A percentile compares a stretch with the other conserved stretches of the same genome.
Evolutionary conservation across 768 basidiomycete species (phyloP).

Genomic region (Lepiota brunneoincarnata): DNA sequence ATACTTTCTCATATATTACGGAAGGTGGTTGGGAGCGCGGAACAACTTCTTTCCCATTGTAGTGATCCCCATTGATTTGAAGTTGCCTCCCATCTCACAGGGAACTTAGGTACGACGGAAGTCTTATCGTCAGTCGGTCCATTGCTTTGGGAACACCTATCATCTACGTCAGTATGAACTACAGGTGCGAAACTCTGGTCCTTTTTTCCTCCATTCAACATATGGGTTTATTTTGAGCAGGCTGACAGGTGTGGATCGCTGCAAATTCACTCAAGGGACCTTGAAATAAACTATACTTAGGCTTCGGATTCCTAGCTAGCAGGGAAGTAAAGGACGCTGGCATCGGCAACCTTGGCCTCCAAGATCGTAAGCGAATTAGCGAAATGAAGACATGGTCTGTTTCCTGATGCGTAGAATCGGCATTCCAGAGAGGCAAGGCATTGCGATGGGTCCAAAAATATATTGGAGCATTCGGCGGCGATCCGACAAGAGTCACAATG

Average conservation of each 20-base stretch:
- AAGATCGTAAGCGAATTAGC: slow-evolving; percentile 42
- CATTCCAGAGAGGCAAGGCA: slow-evolving; percentile 45
- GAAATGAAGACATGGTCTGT: not conserved
- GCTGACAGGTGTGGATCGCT: slow-evolving; percentile 2
- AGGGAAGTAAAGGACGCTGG: slow-evolving; percentile 41
- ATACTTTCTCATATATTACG: not conserved
- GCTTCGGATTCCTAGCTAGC: slow-evolving; percentile 41
- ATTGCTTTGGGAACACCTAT: slow-evolving; percentile 39
- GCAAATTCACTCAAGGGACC: not conserved
- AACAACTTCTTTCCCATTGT: slow-evolving; percentile 14
- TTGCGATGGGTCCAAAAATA: slow-evolving; percentile 63
- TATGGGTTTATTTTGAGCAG: not conserved
- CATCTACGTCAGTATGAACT: slow-evolving; percentile 49
- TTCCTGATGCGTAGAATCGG: not conserved
- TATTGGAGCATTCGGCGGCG: slow-evolving; percentile 58
- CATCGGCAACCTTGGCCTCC: slow-evolving; percentile 56
- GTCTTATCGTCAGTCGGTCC: slow-evolving; percentile 37
- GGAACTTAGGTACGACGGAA: slow-evolving; percentile 34
- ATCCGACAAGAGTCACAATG: slow-evolving; percentile 52
- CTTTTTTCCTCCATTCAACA: not conserved
- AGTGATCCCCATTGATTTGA: not conserved
- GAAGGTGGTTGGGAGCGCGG: slow-evolving; percentile 26
- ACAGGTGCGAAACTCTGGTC: slow-evolving; percentile 21
- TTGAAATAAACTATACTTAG: not conserved
- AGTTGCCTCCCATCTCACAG: not conserved